These are phyloP conservation scores for Vanrija sp. DNA, from an alignment of 1,284 basidiomycete genomes.

Conservation along the genomic window DNA sequence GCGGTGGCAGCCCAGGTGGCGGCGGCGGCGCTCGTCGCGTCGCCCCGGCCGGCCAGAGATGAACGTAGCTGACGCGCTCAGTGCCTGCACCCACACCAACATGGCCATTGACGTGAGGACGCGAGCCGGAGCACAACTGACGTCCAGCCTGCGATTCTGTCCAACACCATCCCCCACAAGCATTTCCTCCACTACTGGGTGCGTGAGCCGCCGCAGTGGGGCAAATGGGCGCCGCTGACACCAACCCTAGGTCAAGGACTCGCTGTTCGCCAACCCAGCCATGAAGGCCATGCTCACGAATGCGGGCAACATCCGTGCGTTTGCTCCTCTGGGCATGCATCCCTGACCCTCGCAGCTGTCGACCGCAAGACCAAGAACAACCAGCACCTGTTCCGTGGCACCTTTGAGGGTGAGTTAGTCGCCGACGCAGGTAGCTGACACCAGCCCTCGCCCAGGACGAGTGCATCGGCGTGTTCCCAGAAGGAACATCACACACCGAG, in stretches of 20 bases:
- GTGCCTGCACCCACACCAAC: constrained; percentile 82
- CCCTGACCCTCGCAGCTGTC: constrained; percentile 58
- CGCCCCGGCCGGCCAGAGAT: background rate
- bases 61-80: constrained; percentile 37
- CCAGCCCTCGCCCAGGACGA: constrained; percentile 66
- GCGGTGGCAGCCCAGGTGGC: background rate
- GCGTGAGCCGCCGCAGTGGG: constrained; percentile 51
- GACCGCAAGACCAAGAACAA: constrained; percentile 89
- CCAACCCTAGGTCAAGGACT: constrained; percentile 48
- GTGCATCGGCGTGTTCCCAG: constrained; percentile 88
- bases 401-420: constrained; percentile 59
- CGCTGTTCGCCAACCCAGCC: constrained; percentile 71
- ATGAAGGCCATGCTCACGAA: constrained; percentile 72
- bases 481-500: constrained; percentile 72
- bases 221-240: background rate
- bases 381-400: constrained; percentile 80
- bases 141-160: constrained; percentile 42
- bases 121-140: constrained; percentile 2
- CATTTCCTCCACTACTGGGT: constrained; percentile 84
- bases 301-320: constrained; percentile 73
- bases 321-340: background rate
- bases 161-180: constrained; percentile 43
- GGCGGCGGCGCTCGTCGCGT: too few relatives aligned
- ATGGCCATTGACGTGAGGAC: constrained; percentile 86
- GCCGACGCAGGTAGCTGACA: background rate